phyloP scores from a whole-genome alignment of 805 yeast genomes.

The Saturnispora mendoncae region DNA sequence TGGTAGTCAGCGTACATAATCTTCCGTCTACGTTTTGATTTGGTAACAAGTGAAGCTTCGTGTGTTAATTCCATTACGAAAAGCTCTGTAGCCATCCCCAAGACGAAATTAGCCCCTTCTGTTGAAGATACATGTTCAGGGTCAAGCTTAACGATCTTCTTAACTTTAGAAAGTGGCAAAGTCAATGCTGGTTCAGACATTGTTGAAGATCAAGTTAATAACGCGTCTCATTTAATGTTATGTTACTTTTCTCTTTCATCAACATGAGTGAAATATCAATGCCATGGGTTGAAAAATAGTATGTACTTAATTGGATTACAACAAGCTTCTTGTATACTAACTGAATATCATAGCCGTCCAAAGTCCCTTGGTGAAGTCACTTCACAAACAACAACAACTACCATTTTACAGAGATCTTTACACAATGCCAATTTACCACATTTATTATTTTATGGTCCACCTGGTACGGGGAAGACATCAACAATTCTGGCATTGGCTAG shows the following conservation, averaged over 20 bases:
- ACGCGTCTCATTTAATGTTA: neutral
- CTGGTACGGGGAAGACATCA: slow-evolving; percentile 90
- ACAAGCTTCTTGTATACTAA: no score
- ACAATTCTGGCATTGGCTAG: slow-evolving; percentile 77
- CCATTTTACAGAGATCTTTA: slow-evolving; percentile 69
- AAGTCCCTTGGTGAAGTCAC: slow-evolving; percentile 76
- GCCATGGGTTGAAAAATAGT: slow-evolving; percentile 93
- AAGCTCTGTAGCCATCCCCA: slow-evolving; percentile 71
- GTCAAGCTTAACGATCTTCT: slow-evolving; percentile 65
- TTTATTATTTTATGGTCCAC: slow-evolving; percentile 88
- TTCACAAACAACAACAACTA: slow-evolving; percentile 85
- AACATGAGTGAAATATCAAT: slow-evolving; percentile 24
- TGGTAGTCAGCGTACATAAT: slow-evolving; percentile 65
- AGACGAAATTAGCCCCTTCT: slow-evolving; percentile 61
- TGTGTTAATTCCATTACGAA: slow-evolving; percentile 63
- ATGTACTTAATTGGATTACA: slow-evolving; percentile 20
- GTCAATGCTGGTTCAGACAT: slow-evolving; percentile 16
- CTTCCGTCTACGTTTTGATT: slow-evolving; percentile 57
- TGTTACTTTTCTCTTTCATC: neutral
- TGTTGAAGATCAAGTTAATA: neutral
- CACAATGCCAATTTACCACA: slow-evolving; percentile 81
- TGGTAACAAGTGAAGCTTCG: slow-evolving; percentile 59
- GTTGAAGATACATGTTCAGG: slow-evolving; percentile 64
- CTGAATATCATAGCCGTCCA: slow-evolving; percentile 55
- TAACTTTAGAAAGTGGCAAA: slow-evolving; percentile 60